These are phyloP conservation scores for Annulohypoxylon stygium DNA, from an alignment of 495 filamentous ascomycete genomes.

Conservation along the genomic window DNA sequence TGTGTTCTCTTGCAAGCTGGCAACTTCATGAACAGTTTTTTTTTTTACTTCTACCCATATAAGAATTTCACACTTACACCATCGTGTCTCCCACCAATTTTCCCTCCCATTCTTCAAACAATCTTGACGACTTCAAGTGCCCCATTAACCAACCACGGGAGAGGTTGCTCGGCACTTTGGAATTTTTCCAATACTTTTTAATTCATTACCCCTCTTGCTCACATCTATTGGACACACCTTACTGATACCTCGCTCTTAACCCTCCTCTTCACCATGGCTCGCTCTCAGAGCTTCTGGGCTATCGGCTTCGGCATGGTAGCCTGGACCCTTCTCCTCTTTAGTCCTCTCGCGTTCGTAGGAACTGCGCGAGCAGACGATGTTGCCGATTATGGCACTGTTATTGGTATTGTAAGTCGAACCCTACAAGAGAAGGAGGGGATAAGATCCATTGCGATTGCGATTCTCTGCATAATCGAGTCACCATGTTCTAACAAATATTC, in stretches of 20 bases:
- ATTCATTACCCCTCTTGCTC: conserved; percentile 6
- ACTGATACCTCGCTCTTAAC: conserved; percentile 19
- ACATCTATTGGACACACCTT: conserved; percentile 15
- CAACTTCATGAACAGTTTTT: conserved; percentile 41
- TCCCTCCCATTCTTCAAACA: conserved; percentile 33
- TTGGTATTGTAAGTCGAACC: conserved; percentile 79
- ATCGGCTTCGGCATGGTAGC: conserved; percentile 77
- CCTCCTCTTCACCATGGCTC: conserved; percentile 62
- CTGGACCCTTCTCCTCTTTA: conserved; percentile 86
- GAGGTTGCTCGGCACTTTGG: conserved; percentile 34
- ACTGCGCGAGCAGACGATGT: conserved; percentile 79
- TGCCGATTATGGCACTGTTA: conserved; percentile 88
- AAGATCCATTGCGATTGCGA: background rate
- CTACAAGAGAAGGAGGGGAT: background rate
- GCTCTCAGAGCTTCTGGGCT: conserved; percentile 66
- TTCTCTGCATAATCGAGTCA: background rate
- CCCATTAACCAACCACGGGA: conserved; percentile 27
- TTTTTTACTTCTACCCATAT: conserved; percentile 32
- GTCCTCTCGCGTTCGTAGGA: conserved; percentile 77
- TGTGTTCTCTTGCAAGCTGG: conserved; percentile 51
- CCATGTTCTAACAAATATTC: conserved; percentile 23
- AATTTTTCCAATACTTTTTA: conserved; percentile 16
- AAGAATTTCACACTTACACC: conserved; percentile 33
- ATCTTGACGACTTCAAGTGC: conserved; percentile 22
- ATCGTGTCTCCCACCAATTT: conserved; percentile 32